Percentiles rank a stretch among this genome's conserved stretches.
Evolutionary conservation across 129 eudicot species (phyloP).

Genomic region (Pseudognaphalium luteoalbum): DNA sequence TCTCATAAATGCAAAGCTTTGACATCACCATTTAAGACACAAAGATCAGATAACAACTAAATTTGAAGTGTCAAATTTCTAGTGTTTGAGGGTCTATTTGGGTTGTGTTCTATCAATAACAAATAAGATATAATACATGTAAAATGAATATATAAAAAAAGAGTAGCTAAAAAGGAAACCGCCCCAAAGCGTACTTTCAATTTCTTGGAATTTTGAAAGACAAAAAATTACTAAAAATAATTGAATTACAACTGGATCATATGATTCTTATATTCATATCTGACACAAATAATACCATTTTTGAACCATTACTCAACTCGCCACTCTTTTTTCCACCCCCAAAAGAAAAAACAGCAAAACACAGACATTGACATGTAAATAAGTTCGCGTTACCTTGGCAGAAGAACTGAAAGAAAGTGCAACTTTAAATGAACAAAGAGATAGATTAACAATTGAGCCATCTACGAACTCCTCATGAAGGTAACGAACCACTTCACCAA

Average conservation of each 20-base stretch:
- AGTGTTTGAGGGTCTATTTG: too few species aligned
- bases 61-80: background rate
- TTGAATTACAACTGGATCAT: too few species aligned
- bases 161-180: too few species aligned
- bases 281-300: background rate
- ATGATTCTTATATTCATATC: too few species aligned
- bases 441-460: conserved; percentile 46
- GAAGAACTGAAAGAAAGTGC: conserved; percentile 28
- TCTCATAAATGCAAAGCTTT: conserved; percentile 40
- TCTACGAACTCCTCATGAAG: conserved; percentile 54
- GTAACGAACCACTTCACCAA: conserved; percentile 45
- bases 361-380: background rate
- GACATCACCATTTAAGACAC: conserved; percentile 20
- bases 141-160: too few species aligned
- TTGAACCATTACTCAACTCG: background rate
- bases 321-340: conserved; percentile 5
- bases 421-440: conserved; percentile 30
- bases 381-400: conserved; percentile 35
- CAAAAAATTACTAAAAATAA: too few species aligned
- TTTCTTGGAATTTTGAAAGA: too few species aligned
- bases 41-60: conserved; percentile 15
- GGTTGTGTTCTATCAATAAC: too few species aligned
- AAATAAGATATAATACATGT: too few species aligned
- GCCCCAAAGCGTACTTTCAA: too few species aligned
- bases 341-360: background rate